These are phyloP conservation scores for Meyerozyma sp. DNA, from an alignment of 1,139 yeast species.

Conservation along the genomic window DNA sequence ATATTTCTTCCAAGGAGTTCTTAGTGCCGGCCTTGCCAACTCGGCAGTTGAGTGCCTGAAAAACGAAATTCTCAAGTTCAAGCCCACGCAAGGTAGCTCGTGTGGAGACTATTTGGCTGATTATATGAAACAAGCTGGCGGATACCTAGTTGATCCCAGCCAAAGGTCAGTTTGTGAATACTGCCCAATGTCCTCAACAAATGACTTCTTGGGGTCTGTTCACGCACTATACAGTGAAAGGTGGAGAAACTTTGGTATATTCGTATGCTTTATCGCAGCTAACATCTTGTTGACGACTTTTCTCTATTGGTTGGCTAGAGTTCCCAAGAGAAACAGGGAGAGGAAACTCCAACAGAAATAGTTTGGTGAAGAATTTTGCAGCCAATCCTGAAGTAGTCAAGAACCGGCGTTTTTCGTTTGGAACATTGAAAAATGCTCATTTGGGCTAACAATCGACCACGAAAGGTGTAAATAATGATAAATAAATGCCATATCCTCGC, in stretches of 20 bases:
- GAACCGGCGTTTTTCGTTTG: no score
- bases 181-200: constrained; percentile 16
- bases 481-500: no score
- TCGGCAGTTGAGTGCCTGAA: constrained; percentile 45
- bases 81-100: constrained; percentile 48
- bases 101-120: constrained; percentile 10
- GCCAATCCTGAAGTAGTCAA: no score
- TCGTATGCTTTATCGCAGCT: constrained; percentile 34
- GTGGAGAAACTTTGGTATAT: constrained; percentile 14
- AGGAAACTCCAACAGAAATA: neutral
- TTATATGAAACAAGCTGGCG: constrained; percentile 14
- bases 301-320: constrained; percentile 75
- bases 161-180: constrained; percentile 14
- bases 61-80: constrained; percentile 45
- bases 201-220: constrained; percentile 15
- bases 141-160: constrained; percentile 15
- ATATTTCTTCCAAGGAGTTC: constrained; percentile 24
- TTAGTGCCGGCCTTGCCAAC: constrained; percentile 43
- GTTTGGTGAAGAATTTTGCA: no score
- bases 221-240: constrained; percentile 14
- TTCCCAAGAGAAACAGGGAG: constrained; percentile 42
- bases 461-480: no score
- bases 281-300: constrained; percentile 47
- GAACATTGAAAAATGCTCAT: no score
- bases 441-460: no score